Percentiles rank a stretch among this genome's conserved stretches.
Conservation (phyloP, 768 basidiomycete genomes). For the Psilocybe azurescens region DNA sequence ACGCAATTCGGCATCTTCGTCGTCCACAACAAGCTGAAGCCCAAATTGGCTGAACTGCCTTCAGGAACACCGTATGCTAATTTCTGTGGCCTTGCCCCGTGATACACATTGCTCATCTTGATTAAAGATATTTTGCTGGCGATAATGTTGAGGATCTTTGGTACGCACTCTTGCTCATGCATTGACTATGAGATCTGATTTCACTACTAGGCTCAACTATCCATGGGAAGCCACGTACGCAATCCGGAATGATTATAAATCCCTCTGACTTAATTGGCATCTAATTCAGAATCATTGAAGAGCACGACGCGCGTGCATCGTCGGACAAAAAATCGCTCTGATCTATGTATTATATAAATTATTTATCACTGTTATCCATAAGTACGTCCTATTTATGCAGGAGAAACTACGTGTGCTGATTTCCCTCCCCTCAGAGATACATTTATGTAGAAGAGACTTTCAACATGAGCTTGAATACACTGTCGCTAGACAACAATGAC, state of each 20-base stretch:
- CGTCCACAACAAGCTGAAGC: constrained; percentile 92
- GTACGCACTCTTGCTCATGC: constrained; percentile 10
- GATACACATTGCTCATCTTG: background rate
- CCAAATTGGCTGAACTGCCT: constrained; percentile 80
- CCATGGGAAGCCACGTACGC: constrained; percentile 82
- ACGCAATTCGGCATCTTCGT: constrained; percentile 94
- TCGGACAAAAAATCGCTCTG: constrained; percentile 11
- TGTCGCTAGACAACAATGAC: background rate
- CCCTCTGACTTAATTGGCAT: background rate
- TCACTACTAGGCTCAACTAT: constrained; percentile 70
- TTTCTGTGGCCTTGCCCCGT: background rate
- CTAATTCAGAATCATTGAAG: constrained; percentile 68
- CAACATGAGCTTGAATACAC: background rate
- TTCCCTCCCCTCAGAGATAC: too few relatives aligned
- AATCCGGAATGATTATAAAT: constrained; percentile 6
- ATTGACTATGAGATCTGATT: background rate
- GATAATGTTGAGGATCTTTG: constrained; percentile 30
- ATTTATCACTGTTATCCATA: background rate
- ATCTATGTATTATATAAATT: background rate
- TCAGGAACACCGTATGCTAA: constrained; percentile 56
- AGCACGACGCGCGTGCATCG: constrained; percentile 67
- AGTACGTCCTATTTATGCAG: background rate
- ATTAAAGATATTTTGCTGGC: constrained; percentile 23
- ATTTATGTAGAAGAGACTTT: background rate
- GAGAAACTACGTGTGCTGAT: too few relatives aligned